Evolutionary conservation across 1,284 basidiomycete species (phyloP).

Genomic region (Meripilus lineatus): DNA sequence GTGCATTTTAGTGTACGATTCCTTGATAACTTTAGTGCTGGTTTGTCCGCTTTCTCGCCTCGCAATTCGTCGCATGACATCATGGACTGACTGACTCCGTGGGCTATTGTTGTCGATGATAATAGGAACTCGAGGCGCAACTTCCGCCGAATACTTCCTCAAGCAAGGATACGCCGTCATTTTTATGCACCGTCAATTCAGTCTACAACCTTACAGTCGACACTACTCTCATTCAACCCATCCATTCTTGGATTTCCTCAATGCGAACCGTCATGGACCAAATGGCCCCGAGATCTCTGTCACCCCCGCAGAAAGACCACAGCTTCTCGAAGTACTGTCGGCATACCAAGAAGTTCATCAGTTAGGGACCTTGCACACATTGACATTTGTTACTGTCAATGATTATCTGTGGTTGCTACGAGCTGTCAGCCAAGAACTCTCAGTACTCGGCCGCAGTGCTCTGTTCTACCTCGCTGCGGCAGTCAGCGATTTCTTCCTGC

Average conservation of each 20-base stretch:
- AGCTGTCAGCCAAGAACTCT: slow-evolving; percentile 73
- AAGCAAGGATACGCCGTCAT: slow-evolving; percentile 94
- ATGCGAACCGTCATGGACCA: slow-evolving; percentile 47
- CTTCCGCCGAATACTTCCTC: slow-evolving; percentile 97
- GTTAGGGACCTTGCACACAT: slow-evolving; percentile 72
- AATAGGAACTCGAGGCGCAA: slow-evolving; percentile 89
- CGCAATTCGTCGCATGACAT: slow-evolving; percentile 1
- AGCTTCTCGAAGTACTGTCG: slow-evolving; percentile 71
- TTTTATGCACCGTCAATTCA: slow-evolving; percentile 97
- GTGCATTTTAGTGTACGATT: slow-evolving; percentile 79
- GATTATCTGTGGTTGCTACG: slow-evolving; percentile 94
- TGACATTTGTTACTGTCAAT: slow-evolving; percentile 93
- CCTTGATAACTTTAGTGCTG: slow-evolving; percentile 98
- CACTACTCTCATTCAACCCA: slow-evolving; percentile 98
- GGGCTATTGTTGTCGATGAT: neutral
- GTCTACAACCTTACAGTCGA: slow-evolving; percentile 92
- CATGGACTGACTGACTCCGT: too few relatives aligned
- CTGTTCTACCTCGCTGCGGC: slow-evolving; percentile 98
- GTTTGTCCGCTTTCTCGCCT: slow-evolving; percentile 31
- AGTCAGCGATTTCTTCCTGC: slow-evolving; percentile 97
- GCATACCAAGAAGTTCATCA: slow-evolving; percentile 81
- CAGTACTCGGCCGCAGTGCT: slow-evolving; percentile 62
- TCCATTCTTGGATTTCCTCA: slow-evolving; percentile 95
- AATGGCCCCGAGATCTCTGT: slow-evolving; percentile 51
- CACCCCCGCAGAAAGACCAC: slow-evolving; percentile 52